Evolutionary conservation across 495 filamentous ascomycete genomes (phyloP), one percentile per base, ranked within the genome.

Genomic region (Chlorociboria aeruginascens): DNA sequence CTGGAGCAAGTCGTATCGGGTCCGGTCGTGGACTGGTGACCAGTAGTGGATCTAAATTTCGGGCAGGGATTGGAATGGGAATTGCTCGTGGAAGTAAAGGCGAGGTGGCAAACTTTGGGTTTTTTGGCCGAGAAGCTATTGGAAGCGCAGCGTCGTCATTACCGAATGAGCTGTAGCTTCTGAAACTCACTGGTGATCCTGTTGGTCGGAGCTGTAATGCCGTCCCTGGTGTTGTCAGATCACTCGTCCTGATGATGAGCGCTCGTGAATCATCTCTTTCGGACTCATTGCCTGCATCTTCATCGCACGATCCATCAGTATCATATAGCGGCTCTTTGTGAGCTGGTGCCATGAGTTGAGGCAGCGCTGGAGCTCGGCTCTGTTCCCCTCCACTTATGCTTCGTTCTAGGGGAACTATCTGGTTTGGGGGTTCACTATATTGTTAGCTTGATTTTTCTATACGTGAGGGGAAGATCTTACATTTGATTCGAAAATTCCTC

Each of bases 1-100:
- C 77, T 1, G 73, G 74, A 1, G 63, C 70, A 0, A 76, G 54
- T 7, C 46, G 43, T 4, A 40, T 12, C 1, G 32, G 6, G 12
- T 54, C 48, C 25, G 51, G 45, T 6, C 32, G 6, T 34, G 52
- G 52, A 34, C 51, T 58, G 30, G 48, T 52, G 34, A 45, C 31
- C 32, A 52, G 46, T 8, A 16, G 12, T 8, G 50, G 32, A 8
- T 13, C 31, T 6, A 43, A 48, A 11, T 12, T 9, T 25, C 28
- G 32, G 38, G 11, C 8, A 10, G 32, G 38, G 16, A 28, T 47
- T 13, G 51, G 51, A 35, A 58, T 55, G 0, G 52, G 45, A 4
- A 55, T 48, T 6, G 49, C 32, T 3, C 20, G 30, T 6, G 45
- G n/a, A 9, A 25, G 52, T 9, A 46, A 36, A 14, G 49, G 45